Evolutionary conservation across 352 stramenopile species (phyloP).

Genomic region (Globisporangium ultimum): DNA sequence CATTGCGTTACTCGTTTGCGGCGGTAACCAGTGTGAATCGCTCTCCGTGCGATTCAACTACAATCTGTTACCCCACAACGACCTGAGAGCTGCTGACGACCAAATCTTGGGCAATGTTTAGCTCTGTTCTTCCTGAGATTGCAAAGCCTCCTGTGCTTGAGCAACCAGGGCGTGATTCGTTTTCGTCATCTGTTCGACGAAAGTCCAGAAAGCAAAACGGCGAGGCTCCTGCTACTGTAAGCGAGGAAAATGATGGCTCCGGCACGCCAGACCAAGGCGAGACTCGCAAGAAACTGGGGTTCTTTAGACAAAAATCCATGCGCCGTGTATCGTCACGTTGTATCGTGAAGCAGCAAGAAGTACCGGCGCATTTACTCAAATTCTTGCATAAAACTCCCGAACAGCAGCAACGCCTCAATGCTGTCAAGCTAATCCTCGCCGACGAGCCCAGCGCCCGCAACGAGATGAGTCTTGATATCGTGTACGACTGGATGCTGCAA

Average conservation of each 20-base stretch:
- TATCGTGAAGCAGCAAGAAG: constrained; percentile 20
- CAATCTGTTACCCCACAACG: too few species aligned
- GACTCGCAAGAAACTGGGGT: constrained; percentile 1
- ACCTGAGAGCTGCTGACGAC: too few species aligned
- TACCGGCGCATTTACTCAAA: constrained; percentile 51
- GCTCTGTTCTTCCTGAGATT: constrained; percentile 27
- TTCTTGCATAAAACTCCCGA: constrained; percentile 51
- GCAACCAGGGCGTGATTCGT: not conserved
- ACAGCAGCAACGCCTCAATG: constrained; percentile 43
- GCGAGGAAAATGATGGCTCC: not conserved
- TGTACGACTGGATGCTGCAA: constrained; percentile 79
- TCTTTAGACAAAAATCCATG: constrained; percentile 1
- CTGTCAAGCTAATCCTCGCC: constrained; percentile 48
- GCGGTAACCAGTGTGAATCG: too few species aligned
- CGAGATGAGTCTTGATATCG: constrained; percentile 61
- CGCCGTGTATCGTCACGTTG: not conserved
- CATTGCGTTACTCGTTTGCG: too few species aligned
- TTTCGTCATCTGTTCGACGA: constrained; percentile 11
- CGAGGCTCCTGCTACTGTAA: too few species aligned
- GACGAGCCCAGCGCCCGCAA: constrained; percentile 51
- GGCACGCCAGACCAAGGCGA: too few species aligned
- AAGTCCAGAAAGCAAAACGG: constrained; percentile 16
- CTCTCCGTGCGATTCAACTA: too few species aligned
- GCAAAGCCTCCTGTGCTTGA: constrained; percentile 3
- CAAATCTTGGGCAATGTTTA: constrained; percentile 1